Conservation (phyloP, 257 asterid species). For the Solanum paucissectum region DNA sequence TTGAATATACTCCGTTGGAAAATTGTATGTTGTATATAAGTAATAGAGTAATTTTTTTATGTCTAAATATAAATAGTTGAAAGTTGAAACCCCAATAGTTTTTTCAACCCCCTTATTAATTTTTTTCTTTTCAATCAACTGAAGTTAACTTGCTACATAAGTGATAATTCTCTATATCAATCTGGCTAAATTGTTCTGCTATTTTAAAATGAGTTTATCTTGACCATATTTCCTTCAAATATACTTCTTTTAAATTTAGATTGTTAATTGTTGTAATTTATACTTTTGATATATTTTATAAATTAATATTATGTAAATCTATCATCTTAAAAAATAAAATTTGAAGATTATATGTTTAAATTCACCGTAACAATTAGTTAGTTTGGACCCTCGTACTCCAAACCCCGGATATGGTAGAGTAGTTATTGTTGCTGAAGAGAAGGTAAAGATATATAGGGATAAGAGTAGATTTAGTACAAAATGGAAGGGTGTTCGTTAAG, state of each 20-base stretch:
- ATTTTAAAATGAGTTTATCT: not conserved
- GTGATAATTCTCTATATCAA: not conserved
- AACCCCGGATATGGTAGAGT: not conserved
- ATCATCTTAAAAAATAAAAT: not conserved
- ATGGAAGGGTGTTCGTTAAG: not conserved
- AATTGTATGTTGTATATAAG: not conserved
- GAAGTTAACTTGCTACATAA: not conserved
- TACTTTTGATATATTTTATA: not conserved
- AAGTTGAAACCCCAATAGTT: not conserved
- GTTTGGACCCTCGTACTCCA: not conserved
- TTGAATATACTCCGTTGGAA: not conserved
- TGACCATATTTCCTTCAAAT: not conserved
- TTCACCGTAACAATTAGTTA: accelerated
- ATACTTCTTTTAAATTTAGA: not conserved
- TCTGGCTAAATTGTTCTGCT: not conserved
- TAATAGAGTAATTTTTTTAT: not conserved
- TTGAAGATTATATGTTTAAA: not conserved
- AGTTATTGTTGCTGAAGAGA: not conserved
- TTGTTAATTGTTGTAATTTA: not conserved
- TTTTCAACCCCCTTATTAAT: not conserved
- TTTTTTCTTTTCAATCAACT: not conserved
- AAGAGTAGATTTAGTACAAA: not conserved
- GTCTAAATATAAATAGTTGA: not conserved
- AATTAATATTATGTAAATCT: not conserved
- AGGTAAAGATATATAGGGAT: not conserved